A percentile compares a stretch with the other conserved stretches of the same genome.
phyloP scores from a whole-genome alignment of 768 basidiomycete species.

The Trichaptum fuscoviolaceum region DNA sequence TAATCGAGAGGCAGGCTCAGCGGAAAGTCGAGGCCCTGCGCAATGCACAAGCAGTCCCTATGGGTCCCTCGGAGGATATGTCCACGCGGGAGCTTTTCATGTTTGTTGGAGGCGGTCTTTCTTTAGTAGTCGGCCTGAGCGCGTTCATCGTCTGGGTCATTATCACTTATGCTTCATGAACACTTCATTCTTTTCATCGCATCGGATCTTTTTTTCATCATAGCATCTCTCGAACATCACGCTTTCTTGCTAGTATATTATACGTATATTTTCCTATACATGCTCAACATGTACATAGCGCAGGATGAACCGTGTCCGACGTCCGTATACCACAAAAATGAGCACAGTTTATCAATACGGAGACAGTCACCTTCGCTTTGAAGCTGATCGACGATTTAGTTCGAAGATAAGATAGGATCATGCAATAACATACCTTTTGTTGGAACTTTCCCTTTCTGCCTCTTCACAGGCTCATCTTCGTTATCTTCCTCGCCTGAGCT shows the following conservation, averaged over 20 bases:
- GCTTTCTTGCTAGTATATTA: conserved; percentile 5
- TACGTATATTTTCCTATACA: neutral
- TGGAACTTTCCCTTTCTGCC: too few relatives aligned
- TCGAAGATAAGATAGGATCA: too few relatives aligned
- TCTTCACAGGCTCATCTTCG: too few relatives aligned
- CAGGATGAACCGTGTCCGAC: conserved; percentile 5
- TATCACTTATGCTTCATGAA: conserved; percentile 4
- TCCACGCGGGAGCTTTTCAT: conserved; percentile 11
- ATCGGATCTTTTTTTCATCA: neutral
- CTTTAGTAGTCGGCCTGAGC: conserved; percentile 8
- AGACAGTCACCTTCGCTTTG: too few relatives aligned
- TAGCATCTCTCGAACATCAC: neutral
- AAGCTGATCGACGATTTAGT: too few relatives aligned
- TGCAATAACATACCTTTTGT: too few relatives aligned
- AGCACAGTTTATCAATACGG: neutral
- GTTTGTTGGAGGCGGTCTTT: conserved; percentile 10
- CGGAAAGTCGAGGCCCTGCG: conserved; percentile 1
- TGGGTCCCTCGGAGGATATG: conserved; percentile 5
- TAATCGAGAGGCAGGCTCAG: neutral
- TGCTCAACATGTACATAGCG: neutral
- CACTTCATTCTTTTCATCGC: neutral
- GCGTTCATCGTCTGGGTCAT: conserved; percentile 11
- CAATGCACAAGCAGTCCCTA: neutral
- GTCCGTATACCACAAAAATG: conserved; percentile 5
- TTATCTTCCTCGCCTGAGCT: neutral